Conservation (phyloP, 164 flowering plant genomes). For the Tetrastigma voinierianum region DNA sequence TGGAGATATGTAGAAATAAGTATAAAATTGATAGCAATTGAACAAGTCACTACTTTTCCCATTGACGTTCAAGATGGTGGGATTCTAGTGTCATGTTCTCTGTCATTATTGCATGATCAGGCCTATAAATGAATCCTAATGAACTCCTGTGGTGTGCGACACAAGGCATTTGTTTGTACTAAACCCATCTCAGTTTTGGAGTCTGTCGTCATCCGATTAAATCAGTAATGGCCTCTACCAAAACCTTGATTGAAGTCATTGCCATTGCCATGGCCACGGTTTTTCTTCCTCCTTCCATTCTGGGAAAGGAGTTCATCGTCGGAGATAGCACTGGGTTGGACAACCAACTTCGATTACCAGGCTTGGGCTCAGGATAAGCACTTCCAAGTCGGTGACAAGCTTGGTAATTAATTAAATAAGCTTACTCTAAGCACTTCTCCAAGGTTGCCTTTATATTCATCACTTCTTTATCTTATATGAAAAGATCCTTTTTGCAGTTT, state of each 20-base stretch:
- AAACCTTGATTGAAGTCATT: conserved; percentile 8
- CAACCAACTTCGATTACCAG: conserved; percentile 20
- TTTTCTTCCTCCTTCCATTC: conserved; percentile 9
- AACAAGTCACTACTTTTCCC: no score
- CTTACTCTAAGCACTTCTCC: not conserved
- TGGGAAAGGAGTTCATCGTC: conserved; percentile 24
- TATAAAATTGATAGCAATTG: no score
- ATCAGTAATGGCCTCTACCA: conserved; percentile 14
- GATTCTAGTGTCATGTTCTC: no score
- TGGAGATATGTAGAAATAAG: no score
- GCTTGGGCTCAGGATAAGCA: conserved; percentile 34
- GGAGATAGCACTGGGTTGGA: conserved; percentile 43
- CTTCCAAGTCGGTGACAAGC: conserved; percentile 37
- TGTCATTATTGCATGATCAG: no score
- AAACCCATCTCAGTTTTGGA: no score
- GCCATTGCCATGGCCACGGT: conserved; percentile 8
- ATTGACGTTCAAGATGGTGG: no score
- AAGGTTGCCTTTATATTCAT: not conserved
- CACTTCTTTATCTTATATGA: not conserved
- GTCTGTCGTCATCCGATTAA: no score
- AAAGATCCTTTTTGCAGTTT: conserved; percentile 22
- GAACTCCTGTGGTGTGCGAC: no score
- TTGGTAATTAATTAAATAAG: conserved; percentile 24
- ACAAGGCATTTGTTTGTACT: no score
- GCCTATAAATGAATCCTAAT: no score